Base-by-base conservation (phyloP, 345 rosid genomes). In the Bretschneidera sinensis region DNA sequence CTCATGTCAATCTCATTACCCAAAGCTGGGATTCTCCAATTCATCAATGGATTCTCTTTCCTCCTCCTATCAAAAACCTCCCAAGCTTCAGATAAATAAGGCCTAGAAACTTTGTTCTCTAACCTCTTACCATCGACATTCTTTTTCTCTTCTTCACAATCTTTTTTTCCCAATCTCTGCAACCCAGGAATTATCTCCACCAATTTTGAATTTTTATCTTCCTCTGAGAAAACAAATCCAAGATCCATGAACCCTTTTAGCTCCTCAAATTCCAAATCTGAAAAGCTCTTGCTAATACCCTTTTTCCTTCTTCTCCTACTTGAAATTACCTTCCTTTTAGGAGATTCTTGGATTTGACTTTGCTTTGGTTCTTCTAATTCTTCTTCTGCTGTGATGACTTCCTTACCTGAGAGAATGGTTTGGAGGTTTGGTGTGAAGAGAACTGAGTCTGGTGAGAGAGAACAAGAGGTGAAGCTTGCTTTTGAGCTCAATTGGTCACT, bases 1-100 rank as follows among this genome's bases (percentile, higher is more conserved):
- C 87, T 92, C 70, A 92, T 76, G 68, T 77, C 84, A 33, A 59
- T 66, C 63, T 85, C 95, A 54, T 79, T 74, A 15, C 65, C 64
- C 56, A 70, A 50, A 24, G 76, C 66, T 22, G 95, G 90, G 59
- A 83, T 71, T 71, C 76, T 74, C 85, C 85, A 86, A 18, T 85
- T 79, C 76, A 60, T 71, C 83, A 83, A 64, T 52, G 85, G 71
- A 18, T 74, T 70, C 60, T 81, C 73, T 55, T 57, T 74, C 70
- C 51, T 75, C 17, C 47, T 63, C 72, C 59, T 69, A 15, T 78
- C 81, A 63, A 49, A 50, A 66, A 48, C 74, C 16, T 78, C 90
- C 98, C 98, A 91, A n/a, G 95, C 84, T 76, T 88, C 96, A 2
- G 92, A 88, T 14, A 92, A 76, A 65, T 91, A 91, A 22, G 98